Base-by-base conservation (phyloP, 495 filamentous ascomycete genomes). In the Clohesyomyces aquaticus region DNA sequence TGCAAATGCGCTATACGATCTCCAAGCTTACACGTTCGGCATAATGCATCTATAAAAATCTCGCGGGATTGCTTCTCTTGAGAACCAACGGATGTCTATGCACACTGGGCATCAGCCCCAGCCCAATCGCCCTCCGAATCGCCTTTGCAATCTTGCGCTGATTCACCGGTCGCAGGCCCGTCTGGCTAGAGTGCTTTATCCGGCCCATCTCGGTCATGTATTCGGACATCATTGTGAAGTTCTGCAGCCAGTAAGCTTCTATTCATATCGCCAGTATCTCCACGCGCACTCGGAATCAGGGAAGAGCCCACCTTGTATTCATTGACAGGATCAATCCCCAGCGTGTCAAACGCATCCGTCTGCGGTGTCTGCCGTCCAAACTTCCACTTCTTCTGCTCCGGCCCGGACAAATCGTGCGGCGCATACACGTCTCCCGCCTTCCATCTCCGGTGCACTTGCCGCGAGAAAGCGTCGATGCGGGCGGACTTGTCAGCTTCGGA, bases 141-240 rank as follows among this genome's bases (percentile, higher is more conserved):
- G 94, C 92, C 79, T 94, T 97, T 26, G 93, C 89, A 72, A 98
- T 87, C 74, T 89, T 88, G 57, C 94, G 81, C 78, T 98, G 94
- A 78, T 98, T 98, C 52, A 90, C 88, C 21, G 88, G 87, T 41
- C 91, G 82, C 55, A 98, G 78, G 4, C 93, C 94, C 2, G 94
- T 97, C 1, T 85, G 78, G 12, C 68, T 77, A 8, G 83, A 76
- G 70, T 87, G 85, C 76, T 85, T 91, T 73, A 98, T 97, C 27
- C 92, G 84, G 21, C 94, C 94, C 80, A 91, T 87, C 10, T 83
- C 69, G 0, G 89, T 93, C 67, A 91, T 85, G 75, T 87, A 97
- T 75, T 98, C 93, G 46, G 87, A 88, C 81, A 98, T 90, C 66
- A 98, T 82, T 42, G 89, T 83, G 78, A 94, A 95, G 77, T 98